Evolutionary conservation across 495 filamentous ascomycete species (phyloP), one percentile per base, ranked within the genome.

Genomic region (Platismatia glauca): DNA sequence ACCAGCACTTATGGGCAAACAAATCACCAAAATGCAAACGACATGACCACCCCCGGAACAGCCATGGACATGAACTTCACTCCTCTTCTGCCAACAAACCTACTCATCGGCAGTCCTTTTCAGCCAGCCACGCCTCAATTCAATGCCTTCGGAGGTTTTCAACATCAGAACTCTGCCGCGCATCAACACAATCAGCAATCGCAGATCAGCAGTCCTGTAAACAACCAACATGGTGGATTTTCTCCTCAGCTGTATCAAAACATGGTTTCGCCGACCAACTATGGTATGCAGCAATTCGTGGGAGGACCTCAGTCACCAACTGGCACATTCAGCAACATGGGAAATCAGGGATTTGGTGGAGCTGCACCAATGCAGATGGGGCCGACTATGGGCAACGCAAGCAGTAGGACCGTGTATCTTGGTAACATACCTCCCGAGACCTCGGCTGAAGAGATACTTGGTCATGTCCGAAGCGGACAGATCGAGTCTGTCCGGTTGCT

Each of bases 31-130:
- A 83, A 77, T 68, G 77, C 75, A 50, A 83, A 81, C 68, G 93
- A 93, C 57, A 85, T 97, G 84, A 82, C 88, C 59, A 89, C 86
- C 15, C 91, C 94, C 27, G 91, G 89, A 59, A 91, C 89, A 44
- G 90, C 82, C 38, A 96, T 89, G 70, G 92, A 97, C 71, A 96
- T 97, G 95, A 92, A 97, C 75, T 97, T 96, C 75, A 96, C 94
- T 50, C 92, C 95, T 55, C 81, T 98, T 64, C 82, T 98, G 13
- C 94, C 94, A 18, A 96, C 94, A 11, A 89, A 96, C 74, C 82
- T 98, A 67, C 84, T 98, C 31, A 85, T 98, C 31, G 94, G 94
- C 39, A 96, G 91, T 74, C 94, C 94, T 18, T 97, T 97, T 72
- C 93, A 97, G 75, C 91, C 94, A 11, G 94, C 93, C 43, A 95